Percentiles rank a stretch among this genome's conserved stretches.
These are phyloP conservation scores for Hygrophoropsis aurantiaca DNA, from an alignment of 768 basidiomycete species.

Conservation along the genomic window DNA sequence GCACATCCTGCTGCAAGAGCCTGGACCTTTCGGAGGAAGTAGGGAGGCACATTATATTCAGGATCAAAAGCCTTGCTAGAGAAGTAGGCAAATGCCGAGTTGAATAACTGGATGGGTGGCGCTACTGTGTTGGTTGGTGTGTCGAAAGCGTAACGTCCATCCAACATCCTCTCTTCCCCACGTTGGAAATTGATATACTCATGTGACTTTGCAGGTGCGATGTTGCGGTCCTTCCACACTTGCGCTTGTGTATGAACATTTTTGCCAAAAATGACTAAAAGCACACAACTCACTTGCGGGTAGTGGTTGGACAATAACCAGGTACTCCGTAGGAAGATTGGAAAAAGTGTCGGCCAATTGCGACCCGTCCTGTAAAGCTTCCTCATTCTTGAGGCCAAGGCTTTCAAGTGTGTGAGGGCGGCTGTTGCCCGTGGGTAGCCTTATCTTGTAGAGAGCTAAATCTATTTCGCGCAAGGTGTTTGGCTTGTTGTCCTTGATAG, in stretches of 20 bases:
- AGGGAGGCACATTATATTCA: conserved; percentile 2
- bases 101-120: conserved; percentile 25
- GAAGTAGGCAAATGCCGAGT: conserved; percentile 29
- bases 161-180: background rate
- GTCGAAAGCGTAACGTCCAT: conserved; percentile 8
- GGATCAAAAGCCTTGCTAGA: conserved; percentile 16
- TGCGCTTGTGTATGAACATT: no score
- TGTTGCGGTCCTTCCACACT: no score
- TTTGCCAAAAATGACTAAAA: no score
- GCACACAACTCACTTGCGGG: no score
- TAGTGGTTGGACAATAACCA: no score
- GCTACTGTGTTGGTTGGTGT: conserved; percentile 4
- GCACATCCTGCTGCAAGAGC: conserved; percentile 15
- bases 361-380: no score
- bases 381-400: no score
- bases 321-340: no score
- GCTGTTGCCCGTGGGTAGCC: no score
- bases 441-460: conserved; percentile 3
- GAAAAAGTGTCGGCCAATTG: no score
- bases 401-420: no score
- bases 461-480: background rate
- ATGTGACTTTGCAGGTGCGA: conserved; percentile 9
- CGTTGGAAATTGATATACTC: conserved; percentile 7
- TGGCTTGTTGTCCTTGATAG: conserved; percentile 1
- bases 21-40: conserved; percentile 3